Evolutionary conservation across 1,284 basidiomycete species (phyloP), one percentile per base, ranked within the genome.

Genomic region (Cutaneotrichosporon cavernicola): DNA sequence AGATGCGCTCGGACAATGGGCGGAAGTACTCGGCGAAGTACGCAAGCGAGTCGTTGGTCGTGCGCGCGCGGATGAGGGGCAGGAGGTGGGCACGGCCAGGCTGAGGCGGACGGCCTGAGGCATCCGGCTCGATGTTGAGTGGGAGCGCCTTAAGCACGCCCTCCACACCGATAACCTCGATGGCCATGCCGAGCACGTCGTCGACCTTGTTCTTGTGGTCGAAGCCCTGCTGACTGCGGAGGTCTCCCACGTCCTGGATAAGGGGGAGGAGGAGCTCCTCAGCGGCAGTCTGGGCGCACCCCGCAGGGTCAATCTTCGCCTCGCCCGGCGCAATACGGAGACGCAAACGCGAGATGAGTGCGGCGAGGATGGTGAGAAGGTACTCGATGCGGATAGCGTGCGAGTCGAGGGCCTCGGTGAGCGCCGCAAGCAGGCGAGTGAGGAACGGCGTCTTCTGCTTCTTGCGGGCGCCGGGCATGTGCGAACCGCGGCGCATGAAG

Each of bases 11-110:
- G 47, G 92, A 97, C 43, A 99, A 82, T 16, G 97, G 94, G 9
- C 99, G 90, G 70, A 99, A 96, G 78, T 91, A 91, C 4, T 86
- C 85, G 18, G 92, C 85, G 75, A 99, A 99, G 81, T 96, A 95
- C 0, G 81, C 81, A 50, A 99, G 84, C 83, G 89, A 65, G 86
- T 95, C 73, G 88, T 90, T 85, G 88, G 94, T 73, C 84, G 84
- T 83, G 49, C 81, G 86, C 36, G 90, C 86, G n/a, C 89, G 82
- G 63, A 99, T 88, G 61, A 98, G 84, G 4, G 97, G 96, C 7
- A 99, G 85, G 30, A 99, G 84, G 84, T 92, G 97, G 2, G 96
- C 97, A 53, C 92, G 88, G 21, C 84, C 85, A 8, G 81, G 81
- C 62, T 76, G 74, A 40, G 78, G 78, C 0, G 76, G 70, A 32